Percentiles rank a stretch among this genome's conserved stretches.
Conservation (phyloP, 768 basidiomycete species). For the Psilocybe azurescens region DNA sequence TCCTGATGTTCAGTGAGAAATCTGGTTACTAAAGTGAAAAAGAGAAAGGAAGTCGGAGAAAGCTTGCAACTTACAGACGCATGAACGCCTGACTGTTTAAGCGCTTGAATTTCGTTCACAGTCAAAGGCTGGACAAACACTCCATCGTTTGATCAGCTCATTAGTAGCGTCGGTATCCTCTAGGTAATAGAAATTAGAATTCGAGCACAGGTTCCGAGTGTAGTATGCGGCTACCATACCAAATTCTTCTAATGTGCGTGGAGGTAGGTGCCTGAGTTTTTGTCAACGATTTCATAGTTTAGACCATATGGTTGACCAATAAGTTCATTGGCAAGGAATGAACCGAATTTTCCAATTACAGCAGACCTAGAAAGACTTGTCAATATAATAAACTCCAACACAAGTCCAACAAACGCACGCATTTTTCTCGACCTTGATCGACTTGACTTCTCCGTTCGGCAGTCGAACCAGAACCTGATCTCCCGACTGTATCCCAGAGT, state of each 20-base stretch:
- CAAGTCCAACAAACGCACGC: slow-evolving; percentile 52
- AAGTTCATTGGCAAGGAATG: slow-evolving; percentile 79
- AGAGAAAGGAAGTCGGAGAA: slow-evolving; percentile 16
- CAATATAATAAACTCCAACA: slow-evolving; percentile 4
- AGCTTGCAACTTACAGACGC: slow-evolving; percentile 58
- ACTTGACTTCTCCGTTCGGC: slow-evolving; percentile 81
- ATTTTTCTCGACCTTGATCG: slow-evolving; percentile 73
- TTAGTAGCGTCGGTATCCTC: slow-evolving; percentile 98
- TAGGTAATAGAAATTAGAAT: slow-evolving; percentile 34
- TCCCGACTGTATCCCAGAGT: slow-evolving; percentile 58
- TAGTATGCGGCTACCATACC: slow-evolving; percentile 47
- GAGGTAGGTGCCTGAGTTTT: slow-evolving; percentile 65
- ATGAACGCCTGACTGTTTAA: slow-evolving; percentile 84
- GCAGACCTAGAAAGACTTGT: slow-evolving; percentile 53
- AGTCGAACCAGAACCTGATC: slow-evolving; percentile 81
- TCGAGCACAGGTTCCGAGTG: neutral
- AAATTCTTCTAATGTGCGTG: slow-evolving; percentile 75
- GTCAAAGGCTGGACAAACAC: slow-evolving; percentile 85
- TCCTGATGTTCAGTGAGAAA: slow-evolving; percentile 58
- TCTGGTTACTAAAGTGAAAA: slow-evolving; percentile 22
- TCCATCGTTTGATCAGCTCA: slow-evolving; percentile 91
- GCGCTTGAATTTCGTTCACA: slow-evolving; percentile 78
- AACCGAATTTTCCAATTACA: slow-evolving; percentile 84
- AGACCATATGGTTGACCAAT: slow-evolving; percentile 86
- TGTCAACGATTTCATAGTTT: slow-evolving; percentile 83